Conservation (phyloP, 768 basidiomycete genomes). For the Coprinopsis marcescibilis region DNA sequence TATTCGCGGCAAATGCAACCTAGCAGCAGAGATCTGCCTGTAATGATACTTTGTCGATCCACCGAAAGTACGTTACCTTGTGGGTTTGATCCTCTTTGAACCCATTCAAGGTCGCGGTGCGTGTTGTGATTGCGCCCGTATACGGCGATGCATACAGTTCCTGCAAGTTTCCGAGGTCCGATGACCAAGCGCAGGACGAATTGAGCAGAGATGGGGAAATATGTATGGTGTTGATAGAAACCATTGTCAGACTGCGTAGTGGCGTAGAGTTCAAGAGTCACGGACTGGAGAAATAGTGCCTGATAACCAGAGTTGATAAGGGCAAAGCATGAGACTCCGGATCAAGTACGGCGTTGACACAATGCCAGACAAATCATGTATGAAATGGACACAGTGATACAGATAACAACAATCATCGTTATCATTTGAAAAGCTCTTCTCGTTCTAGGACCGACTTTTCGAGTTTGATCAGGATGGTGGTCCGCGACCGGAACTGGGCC, state of each 20-base stretch:
- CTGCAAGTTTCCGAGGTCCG: constrained; percentile 55
- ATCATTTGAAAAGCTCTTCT: constrained; percentile 81
- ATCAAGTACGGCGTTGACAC: no score
- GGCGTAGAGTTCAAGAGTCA: not conserved
- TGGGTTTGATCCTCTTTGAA: constrained; percentile 62
- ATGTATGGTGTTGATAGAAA: constrained; percentile 47
- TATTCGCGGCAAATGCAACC: constrained; percentile 53
- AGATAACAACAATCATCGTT: not conserved
- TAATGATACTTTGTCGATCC: constrained; percentile 18
- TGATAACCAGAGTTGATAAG: no score
- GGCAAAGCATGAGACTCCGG: no score
- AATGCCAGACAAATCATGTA: no score
- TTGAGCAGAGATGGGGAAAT: constrained; percentile 68
- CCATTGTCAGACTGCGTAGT: constrained; percentile 35
- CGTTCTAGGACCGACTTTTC: constrained; percentile 90
- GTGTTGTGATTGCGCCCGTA: constrained; percentile 78
- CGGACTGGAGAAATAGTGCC: no score
- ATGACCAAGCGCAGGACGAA: constrained; percentile 79
- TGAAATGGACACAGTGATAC: no score
- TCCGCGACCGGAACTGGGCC: constrained; percentile 72
- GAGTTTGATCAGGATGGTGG: constrained; percentile 96
- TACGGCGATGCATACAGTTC: constrained; percentile 59
- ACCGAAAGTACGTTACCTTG: constrained; percentile 34
- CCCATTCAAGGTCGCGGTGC: constrained; percentile 68
- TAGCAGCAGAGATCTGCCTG: constrained; percentile 18